Base-by-base conservation (phyloP, 1,284 basidiomycete genomes). In the Sporisorium iseilematis-ciliati region DNA sequence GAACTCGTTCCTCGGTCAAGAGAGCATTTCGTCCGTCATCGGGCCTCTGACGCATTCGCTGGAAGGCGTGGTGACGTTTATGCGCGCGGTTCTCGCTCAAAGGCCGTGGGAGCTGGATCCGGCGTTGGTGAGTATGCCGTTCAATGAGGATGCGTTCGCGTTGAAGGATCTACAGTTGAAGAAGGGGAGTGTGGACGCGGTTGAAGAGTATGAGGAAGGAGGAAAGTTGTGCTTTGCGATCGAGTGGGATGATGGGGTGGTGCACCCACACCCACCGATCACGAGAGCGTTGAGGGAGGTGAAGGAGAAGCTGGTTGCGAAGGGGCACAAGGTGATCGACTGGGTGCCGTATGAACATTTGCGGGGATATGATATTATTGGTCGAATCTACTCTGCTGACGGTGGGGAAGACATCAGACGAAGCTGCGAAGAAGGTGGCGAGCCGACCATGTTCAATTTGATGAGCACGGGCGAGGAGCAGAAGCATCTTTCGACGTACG, bases 31-130 rank as follows among this genome's bases (percentile, higher is more conserved):
- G 3, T 91, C 91, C 1, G 91, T 92, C 48, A 87, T 92, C 4
- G 92, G 92, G 0, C 92, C 92, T 2, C 87, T 93, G 65, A 87
- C 90, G 1, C 87, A 86, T 38, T 88, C 88, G 20, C 71, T 93
- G 21, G 87, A 83, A 10, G 90, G 89, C 2, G 81, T 93, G 35
- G 90, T 90, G 77, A 75, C 87, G 0, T 92, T 92, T 86, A 89
- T 89, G 79, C 88, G 90, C 79, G 87, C 88, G 12, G 87, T 92
- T 5, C 81, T 90, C 10, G 87, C 86, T 54, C 78, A 86, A 14
- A 86, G 90, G 65, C 91, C 91, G 0, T 93, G 92, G 92, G 79
- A 88, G 8, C 87, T 86, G 57, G 92, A 93, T 79, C 61, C 67
- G 7, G 52, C 57, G 29, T 42, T 65, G 4, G 67, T 65, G 14